A percentile compares a stretch with the other conserved stretches of the same genome.
phyloP scores from a whole-genome alignment of 31 red algal genomes.

The Asparagopsis taxiformis region DNA sequence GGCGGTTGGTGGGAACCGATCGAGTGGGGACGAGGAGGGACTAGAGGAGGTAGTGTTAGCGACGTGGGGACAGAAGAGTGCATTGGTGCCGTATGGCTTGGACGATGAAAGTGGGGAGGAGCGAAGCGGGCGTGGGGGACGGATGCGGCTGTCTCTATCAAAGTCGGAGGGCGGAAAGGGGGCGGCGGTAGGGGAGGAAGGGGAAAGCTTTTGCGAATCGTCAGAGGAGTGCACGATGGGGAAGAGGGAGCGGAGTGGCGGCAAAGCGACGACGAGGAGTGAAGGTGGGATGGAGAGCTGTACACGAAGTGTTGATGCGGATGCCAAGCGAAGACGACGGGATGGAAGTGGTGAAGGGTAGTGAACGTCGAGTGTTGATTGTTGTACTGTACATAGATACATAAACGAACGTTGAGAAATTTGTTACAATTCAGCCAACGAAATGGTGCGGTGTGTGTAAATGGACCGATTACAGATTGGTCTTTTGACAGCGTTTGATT shows the following conservation, averaged over 20 bases:
- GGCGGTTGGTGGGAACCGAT: background rate
- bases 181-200: slow-evolving; percentile 11
- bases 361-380: background rate
- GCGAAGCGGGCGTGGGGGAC: background rate
- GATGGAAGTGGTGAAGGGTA: background rate
- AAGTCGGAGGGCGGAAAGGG: background rate
- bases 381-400: too few relatives aligned
- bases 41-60: background rate
- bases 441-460: background rate
- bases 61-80: background rate
- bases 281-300: slow-evolving; percentile 22
- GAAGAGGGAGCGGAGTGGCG: slow-evolving; percentile 2
- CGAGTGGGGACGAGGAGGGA: background rate
- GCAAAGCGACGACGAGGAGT: background rate
- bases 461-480: too few relatives aligned
- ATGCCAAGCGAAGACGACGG: background rate
- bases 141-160: background rate
- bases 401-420: background rate
- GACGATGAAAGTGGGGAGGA: background rate
- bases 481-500: too few relatives aligned
- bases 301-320: slow-evolving; percentile 12
- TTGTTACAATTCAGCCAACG: background rate
- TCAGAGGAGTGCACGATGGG: background rate
- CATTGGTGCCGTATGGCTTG: background rate
- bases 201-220: background rate